phyloP scores from a whole-genome alignment of 2,329 filamentous ascomycete species.

The Fusarium cyanostomum region DNA sequence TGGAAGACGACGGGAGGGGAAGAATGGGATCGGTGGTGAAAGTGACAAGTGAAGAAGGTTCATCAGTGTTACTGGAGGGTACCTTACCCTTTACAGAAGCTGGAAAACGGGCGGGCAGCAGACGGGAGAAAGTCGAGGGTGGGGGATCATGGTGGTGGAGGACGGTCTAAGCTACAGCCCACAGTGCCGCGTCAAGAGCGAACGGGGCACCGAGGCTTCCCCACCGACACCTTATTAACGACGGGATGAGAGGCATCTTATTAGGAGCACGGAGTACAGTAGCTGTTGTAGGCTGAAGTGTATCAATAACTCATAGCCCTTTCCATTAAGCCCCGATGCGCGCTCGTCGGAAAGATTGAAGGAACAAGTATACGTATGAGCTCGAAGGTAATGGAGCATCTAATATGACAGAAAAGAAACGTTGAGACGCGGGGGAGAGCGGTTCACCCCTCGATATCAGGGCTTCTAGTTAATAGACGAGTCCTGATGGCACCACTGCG shows the following conservation, averaged over 20 bases:
- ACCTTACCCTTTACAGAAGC: neutral
- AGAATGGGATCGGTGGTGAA: neutral
- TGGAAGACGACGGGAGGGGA: neutral
- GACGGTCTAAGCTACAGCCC: conserved; percentile 2
- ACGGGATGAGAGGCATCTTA: conserved; percentile 9
- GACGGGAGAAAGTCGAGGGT: conserved; percentile 5
- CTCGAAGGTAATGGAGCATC: too few relatives aligned
- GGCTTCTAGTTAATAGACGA: too few relatives aligned
- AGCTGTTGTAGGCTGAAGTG: too few relatives aligned
- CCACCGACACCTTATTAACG: conserved; percentile 11
- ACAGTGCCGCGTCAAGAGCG: conserved; percentile 36
- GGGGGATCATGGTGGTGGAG: conserved; percentile 1
- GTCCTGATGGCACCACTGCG: too few relatives aligned
- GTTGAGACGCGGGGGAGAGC: too few relatives aligned
- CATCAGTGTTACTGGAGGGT: neutral
- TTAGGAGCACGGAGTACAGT: conserved; percentile 4
- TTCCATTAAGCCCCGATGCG: too few relatives aligned
- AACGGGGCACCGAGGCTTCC: conserved; percentile 23
- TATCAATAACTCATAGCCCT: too few relatives aligned
- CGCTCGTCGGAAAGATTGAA: too few relatives aligned
- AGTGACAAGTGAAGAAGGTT: neutral
- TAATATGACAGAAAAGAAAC: too few relatives aligned
- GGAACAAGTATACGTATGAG: too few relatives aligned
- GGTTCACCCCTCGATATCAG: too few relatives aligned
- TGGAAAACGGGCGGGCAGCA: conserved; percentile 11